phyloP scores from a whole-genome alignment of 2,329 filamentous ascomycete genomes.

The Emydomyces testavorans region DNA sequence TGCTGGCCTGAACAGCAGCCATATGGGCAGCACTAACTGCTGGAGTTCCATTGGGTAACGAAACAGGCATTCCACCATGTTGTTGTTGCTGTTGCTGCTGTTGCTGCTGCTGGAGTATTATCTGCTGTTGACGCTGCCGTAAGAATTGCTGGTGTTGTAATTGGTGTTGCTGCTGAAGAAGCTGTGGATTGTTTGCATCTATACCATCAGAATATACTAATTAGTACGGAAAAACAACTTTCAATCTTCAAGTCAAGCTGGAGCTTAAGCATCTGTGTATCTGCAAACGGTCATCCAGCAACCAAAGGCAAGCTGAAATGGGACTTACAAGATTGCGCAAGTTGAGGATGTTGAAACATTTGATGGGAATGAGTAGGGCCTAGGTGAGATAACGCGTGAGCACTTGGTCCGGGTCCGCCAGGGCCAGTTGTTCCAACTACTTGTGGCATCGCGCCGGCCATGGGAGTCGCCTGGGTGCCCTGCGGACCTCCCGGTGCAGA shows the following conservation, averaged over 20 bases:
- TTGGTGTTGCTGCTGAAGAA: constrained; percentile 35
- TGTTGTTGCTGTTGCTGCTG: constrained; percentile 22
- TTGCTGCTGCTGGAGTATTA: constrained; percentile 24
- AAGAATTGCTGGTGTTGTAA: constrained; percentile 22
- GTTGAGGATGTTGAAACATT: constrained; percentile 41
- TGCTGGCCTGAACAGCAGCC: constrained; percentile 33
- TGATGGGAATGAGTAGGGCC: constrained; percentile 43
- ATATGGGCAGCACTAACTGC: constrained; percentile 33
- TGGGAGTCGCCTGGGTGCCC: constrained; percentile 50
- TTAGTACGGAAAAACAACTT: neutral
- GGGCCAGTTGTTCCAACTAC: constrained; percentile 43
- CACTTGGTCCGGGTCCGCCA: constrained; percentile 42
- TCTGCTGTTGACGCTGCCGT: constrained; percentile 26
- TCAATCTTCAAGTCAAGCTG: neutral
- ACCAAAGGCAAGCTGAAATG: neutral
- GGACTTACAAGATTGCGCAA: constrained; percentile 34
- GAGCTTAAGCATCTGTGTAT: neutral
- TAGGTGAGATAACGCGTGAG: constrained; percentile 51
- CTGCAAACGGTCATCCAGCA: neutral
- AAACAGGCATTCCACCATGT: constrained; percentile 30
- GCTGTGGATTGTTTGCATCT: constrained; percentile 36
- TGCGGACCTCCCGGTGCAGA: constrained; percentile 49
- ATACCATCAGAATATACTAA: constrained; percentile 8
- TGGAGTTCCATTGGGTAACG: constrained; percentile 34
- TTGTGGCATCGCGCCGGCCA: constrained; percentile 53